Conservation (phyloP, 2,329 filamentous ascomycete species). For the Talaromyces sp. region DNA sequence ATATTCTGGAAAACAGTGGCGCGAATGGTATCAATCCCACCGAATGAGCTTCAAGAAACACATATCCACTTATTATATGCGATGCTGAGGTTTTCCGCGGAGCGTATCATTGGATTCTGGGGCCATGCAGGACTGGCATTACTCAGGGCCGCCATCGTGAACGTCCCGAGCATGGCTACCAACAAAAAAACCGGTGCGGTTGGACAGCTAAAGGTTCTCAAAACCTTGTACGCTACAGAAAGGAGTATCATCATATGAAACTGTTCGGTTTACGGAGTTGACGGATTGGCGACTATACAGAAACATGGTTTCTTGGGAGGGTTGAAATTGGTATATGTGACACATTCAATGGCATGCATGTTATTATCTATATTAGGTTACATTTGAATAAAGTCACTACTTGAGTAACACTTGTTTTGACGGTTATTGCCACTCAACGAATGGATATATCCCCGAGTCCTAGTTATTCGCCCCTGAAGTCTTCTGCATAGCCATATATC, state of each 20-base stretch:
- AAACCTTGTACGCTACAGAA: slow-evolving; percentile 39
- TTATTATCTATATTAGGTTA: background rate
- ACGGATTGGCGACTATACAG: background rate
- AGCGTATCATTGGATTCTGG: slow-evolving; percentile 76
- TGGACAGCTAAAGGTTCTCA: slow-evolving; percentile 40
- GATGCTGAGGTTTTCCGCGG: slow-evolving; percentile 71
- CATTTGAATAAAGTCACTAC: background rate
- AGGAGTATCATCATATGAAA: slow-evolving; percentile 32
- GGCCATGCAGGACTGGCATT: slow-evolving; percentile 73
- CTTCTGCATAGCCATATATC: background rate
- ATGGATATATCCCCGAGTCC: background rate
- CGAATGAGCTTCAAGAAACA: slow-evolving; percentile 66
- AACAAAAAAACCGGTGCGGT: slow-evolving; percentile 36
- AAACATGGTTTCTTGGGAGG: background rate
- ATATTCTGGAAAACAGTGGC: slow-evolving; percentile 82
- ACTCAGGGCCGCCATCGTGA: slow-evolving; percentile 68
- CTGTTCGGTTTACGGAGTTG: background rate
- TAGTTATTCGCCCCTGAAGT: background rate
- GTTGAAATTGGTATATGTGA: background rate
- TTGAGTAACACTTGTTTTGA: background rate
- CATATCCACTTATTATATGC: slow-evolving; percentile 69
- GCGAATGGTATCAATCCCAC: slow-evolving; percentile 71
- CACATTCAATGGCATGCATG: background rate
- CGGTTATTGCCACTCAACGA: background rate
- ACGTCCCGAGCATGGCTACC: slow-evolving; percentile 59